Conservation (phyloP, 2,329 filamentous ascomycete species). For the Botrytis fragariae region DNA sequence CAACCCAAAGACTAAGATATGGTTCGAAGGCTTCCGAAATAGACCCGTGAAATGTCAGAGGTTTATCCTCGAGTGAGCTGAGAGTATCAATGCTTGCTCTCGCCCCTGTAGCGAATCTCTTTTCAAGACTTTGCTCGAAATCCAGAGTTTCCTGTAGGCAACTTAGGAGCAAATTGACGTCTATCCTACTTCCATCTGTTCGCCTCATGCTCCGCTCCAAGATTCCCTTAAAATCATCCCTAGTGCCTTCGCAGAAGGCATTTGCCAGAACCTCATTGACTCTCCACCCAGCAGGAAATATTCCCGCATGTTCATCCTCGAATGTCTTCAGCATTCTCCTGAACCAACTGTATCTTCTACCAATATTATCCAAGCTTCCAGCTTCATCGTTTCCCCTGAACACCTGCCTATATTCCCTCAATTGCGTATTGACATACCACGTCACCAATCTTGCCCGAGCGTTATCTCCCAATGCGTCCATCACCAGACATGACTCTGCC, state of each 20-base stretch:
- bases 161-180: constrained; percentile 83
- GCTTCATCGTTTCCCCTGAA: constrained; percentile 97
- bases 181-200: constrained; percentile 72
- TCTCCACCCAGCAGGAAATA: constrained; percentile 86
- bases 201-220: constrained; percentile 82
- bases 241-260: constrained; percentile 90
- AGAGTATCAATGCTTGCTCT: constrained; percentile 87
- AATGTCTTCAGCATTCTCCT: constrained; percentile 93
- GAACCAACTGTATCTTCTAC: constrained; percentile 93
- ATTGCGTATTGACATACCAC: constrained; percentile 97
- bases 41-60: constrained; percentile 78
- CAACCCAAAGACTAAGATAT: constrained; percentile 95
- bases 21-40: constrained; percentile 98
- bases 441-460: constrained; percentile 79
- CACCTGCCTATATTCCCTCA: constrained; percentile 92
- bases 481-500: constrained; percentile 84
- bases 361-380: constrained; percentile 93
- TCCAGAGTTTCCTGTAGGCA: constrained; percentile 95
- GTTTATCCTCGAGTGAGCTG: constrained; percentile 71
- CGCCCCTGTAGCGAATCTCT: constrained; percentile 71
- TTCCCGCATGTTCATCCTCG: constrained; percentile 83
- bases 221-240: constrained; percentile 93
- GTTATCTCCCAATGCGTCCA: constrained; percentile 89
- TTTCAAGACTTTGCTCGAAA: constrained; percentile 90
- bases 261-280: constrained; percentile 88